Base-by-base conservation (phyloP, 2,329 filamentous ascomycete species). In the Pseudogymnoascus sp. region DNA sequence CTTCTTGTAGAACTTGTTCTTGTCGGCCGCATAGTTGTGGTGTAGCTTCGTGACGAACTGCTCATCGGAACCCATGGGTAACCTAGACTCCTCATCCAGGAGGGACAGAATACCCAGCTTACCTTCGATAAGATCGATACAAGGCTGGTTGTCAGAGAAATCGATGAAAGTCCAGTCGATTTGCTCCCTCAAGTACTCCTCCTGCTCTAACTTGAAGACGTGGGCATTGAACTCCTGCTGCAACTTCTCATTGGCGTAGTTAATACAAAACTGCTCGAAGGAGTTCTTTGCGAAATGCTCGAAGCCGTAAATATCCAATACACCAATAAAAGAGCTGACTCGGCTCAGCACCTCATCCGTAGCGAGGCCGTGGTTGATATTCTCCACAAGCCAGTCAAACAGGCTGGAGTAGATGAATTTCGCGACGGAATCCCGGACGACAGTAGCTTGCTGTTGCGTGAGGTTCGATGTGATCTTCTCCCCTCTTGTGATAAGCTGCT, bases 121-220 rank as follows among this genome's bases (percentile, higher is more conserved):
- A 69, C 92, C 93, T 79, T 99, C 95, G 69, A 99, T 99, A 61
- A 99, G 79, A 75, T 99, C 95, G 71, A 99, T 99, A 79, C 95
- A 99, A 16, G 95, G 95, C 78, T 99, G 95, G 71, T 99, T 99
- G 77, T 99, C 95, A 5, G 93, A 96, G 76, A 99, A 99, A 74
- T 99, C 95, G 74, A 99, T 99, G 74, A 99, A 99, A 8, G 90
- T 97, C 95, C 95, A 99, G 77, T 97, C 93, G 68, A 99, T 99
- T 78, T 97, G 83, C 77, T 99, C 95, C 62, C 88, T 87, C 41
- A 97, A 84, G 74, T 99, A 99, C 76, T 99, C 95, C 74, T 99
- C 95, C 75, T 99, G 95, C 75, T 99, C 95, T 21, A 99, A 84
- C 77, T 97, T 97, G 84, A 99, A 99, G 37, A 99, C 95, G 72